phyloP scores from a whole-genome alignment of 2,329 filamentous ascomycete genomes.

The Cercospora citrullina region DNA sequence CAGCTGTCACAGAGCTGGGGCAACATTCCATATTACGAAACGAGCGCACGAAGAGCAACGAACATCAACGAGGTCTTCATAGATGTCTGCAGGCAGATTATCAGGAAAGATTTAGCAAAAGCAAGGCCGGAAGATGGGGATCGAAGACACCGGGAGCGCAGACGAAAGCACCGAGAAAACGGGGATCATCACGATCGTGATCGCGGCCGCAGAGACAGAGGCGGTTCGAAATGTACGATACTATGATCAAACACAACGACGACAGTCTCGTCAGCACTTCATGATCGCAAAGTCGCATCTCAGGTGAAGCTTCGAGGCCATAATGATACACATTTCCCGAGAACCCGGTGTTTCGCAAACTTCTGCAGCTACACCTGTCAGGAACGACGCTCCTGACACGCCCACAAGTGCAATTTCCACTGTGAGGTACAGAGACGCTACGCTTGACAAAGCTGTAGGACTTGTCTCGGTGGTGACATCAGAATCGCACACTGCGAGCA shows the following conservation, averaged over 20 bases:
- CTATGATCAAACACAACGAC: slow-evolving; percentile 18
- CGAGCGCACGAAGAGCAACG: slow-evolving; percentile 75
- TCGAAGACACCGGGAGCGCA: slow-evolving; percentile 17
- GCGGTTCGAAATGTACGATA: slow-evolving; percentile 27
- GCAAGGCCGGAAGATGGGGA: slow-evolving; percentile 25
- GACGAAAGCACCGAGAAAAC: slow-evolving; percentile 14
- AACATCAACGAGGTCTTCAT: slow-evolving; percentile 88
- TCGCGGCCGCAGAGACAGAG: slow-evolving; percentile 12
- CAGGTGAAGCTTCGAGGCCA: background rate
- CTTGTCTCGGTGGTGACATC: background rate
- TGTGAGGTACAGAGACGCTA: background rate
- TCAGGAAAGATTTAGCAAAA: slow-evolving; percentile 36
- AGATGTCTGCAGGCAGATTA: slow-evolving; percentile 43
- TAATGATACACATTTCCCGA: background rate
- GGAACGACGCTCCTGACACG: background rate
- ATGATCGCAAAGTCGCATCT: background rate
- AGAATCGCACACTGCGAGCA: background rate
- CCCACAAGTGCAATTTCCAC: background rate
- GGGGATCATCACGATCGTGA: slow-evolving; percentile 13
- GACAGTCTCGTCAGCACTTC: background rate
- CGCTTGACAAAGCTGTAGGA: background rate
- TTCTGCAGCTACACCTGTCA: background rate
- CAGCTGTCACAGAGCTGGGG: slow-evolving; percentile 84
- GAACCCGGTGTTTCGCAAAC: background rate
- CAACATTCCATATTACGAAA: slow-evolving; percentile 85